Percentiles rank a stretch among this genome's conserved stretches.
phyloP scores from a whole-genome alignment of 306 rosid species.

The Heteromeles arbutifolia region DNA sequence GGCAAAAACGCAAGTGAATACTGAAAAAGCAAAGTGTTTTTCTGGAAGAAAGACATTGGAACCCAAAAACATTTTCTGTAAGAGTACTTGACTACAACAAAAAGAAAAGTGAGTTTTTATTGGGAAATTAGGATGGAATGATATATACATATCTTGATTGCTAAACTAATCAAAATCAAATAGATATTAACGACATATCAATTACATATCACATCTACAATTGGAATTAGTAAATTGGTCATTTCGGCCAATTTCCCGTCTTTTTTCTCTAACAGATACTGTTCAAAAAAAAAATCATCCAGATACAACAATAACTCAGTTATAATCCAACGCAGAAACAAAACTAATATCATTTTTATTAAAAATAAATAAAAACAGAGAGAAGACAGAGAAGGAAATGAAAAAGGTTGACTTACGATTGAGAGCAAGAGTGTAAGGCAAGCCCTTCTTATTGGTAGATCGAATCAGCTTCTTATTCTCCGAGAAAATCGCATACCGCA shows the following conservation, averaged over 20 bases:
- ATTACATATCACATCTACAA: background rate
- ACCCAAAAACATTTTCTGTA: too few species aligned
- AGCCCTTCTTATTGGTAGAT: slow-evolving; percentile 56
- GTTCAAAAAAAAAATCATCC: background rate
- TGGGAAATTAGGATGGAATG: background rate
- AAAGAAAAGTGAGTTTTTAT: too few species aligned
- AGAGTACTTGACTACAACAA: too few species aligned
- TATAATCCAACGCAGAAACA: background rate
- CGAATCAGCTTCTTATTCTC: slow-evolving; percentile 56
- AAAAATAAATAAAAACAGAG: too few species aligned
- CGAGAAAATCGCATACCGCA: slow-evolving; percentile 56
- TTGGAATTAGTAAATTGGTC: too few species aligned
- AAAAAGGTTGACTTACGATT: slow-evolving; percentile 45
- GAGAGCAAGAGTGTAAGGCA: slow-evolving; percentile 59
- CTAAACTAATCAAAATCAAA: background rate
- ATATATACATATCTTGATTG: background rate
- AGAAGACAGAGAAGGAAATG: background rate
- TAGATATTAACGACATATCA: too few species aligned
- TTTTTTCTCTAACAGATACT: background rate
- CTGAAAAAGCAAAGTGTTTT: too few species aligned
- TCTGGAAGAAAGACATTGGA: too few species aligned
- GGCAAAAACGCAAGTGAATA: too few species aligned
- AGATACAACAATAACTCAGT: background rate
- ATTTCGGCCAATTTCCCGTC: background rate
- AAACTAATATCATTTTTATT: too few species aligned